Conservation (phyloP, 345 rosid species). For the Salix brachista region DNA sequence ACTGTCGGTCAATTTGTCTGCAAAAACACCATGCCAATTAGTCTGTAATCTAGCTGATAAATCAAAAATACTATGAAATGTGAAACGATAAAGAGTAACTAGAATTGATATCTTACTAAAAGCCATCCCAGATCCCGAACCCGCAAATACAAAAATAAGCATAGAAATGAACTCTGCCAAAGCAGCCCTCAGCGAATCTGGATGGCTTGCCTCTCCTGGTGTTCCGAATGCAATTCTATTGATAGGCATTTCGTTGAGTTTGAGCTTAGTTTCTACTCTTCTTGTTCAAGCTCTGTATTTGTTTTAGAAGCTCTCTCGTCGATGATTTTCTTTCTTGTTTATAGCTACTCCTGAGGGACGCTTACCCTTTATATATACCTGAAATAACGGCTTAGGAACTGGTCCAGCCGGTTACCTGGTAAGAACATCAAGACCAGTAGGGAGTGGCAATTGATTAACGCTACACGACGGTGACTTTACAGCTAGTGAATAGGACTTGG, state of each 20-base stretch:
- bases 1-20: conserved; percentile 30
- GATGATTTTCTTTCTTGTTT: neutral
- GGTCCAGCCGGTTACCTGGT: conserved; percentile 23
- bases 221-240: conserved; percentile 53
- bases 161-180: conserved; percentile 68
- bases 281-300: neutral
- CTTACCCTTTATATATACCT: conserved; percentile 13
- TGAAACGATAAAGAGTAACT: neutral
- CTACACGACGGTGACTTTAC: conserved; percentile 24
- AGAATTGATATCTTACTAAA: conserved; percentile 38
- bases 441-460: neutral
- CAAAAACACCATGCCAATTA: neutral
- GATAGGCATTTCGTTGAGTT: conserved; percentile 44
- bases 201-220: conserved; percentile 60
- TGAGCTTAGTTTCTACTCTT: neutral
- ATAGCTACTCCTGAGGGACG: neutral
- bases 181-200: conserved; percentile 62
- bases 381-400: conserved; percentile 30
- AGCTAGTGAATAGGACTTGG: neutral
- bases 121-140: conserved; percentile 90
- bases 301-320: neutral
- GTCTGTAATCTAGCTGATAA: neutral
- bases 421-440: neutral
- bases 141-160: conserved; percentile 81
- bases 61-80: neutral